Percentiles rank a stretch among this genome's conserved stretches.
Evolutionary conservation across 2,329 filamentous ascomycete genomes (phyloP).

Genomic region (Colletotrichum sp.): DNA sequence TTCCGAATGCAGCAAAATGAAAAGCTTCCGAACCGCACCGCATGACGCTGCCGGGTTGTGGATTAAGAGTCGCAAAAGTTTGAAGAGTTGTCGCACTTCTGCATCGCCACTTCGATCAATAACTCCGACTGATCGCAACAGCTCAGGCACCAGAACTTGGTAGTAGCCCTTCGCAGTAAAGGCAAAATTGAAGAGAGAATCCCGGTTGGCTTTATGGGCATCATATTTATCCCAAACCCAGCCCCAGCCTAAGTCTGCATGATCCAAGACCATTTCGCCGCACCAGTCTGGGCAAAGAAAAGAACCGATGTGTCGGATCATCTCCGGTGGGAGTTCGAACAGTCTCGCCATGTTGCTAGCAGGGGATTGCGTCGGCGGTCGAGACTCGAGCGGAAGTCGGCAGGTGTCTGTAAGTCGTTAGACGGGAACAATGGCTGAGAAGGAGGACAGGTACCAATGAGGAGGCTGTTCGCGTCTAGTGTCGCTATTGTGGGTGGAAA

Average conservation of each 20-base stretch:
- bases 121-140: too few relatives aligned
- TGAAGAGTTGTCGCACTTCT: too few relatives aligned
- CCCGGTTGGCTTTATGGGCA: too few relatives aligned
- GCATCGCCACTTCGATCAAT: too few relatives aligned
- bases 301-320: background rate
- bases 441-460: background rate
- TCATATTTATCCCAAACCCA: background rate
- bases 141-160: too few relatives aligned
- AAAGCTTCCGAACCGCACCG: too few relatives aligned
- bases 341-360: background rate
- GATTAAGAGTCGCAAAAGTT: too few relatives aligned
- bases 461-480: background rate
- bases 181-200: too few relatives aligned
- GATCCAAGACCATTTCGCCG: background rate
- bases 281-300: background rate
- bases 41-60: too few relatives aligned
- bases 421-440: background rate
- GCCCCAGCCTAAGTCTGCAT: too few relatives aligned
- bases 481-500: fast-evolving
- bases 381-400: background rate
- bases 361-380: background rate
- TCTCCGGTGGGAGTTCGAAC: background rate
- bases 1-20: too few relatives aligned
- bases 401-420: background rate
- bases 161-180: too few relatives aligned